These are phyloP conservation scores for Nicotiana noctiflora DNA, from an alignment of 257 asterid species.

Conservation along the genomic window DNA sequence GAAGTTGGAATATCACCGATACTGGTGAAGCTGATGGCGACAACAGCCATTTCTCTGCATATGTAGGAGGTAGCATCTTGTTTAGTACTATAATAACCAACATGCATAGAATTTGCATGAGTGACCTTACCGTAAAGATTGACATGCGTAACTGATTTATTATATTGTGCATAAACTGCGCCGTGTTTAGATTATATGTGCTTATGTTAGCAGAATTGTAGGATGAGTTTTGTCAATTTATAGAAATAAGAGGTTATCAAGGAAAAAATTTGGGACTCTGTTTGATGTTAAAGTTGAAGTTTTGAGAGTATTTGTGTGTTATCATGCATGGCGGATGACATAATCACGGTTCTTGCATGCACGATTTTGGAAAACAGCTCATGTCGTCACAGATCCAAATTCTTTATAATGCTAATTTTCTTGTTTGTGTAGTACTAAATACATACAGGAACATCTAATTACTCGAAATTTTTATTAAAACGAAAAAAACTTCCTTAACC, in stretches of 20 bases:
- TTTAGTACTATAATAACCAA: not conserved
- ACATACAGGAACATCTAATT: not conserved
- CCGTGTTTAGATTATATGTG: not conserved
- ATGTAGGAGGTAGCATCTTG: not conserved
- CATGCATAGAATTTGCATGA: conserved; percentile 12
- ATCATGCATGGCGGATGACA: conserved; percentile 28
- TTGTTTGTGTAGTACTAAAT: not conserved
- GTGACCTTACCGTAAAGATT: conserved; percentile 1
- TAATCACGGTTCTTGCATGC: conserved; percentile 33
- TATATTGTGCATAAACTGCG: not conserved
- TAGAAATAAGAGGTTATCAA: not conserved
- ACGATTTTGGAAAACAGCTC: conserved; percentile 4
- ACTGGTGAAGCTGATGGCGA: not conserved
- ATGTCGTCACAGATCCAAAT: conserved; percentile 12
- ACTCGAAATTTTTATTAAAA: too few relatives aligned
- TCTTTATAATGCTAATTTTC: not conserved
- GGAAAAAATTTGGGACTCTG: not conserved
- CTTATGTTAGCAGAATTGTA: not conserved
- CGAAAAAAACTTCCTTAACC: too few relatives aligned
- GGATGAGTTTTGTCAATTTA: not conserved
- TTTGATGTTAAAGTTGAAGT: not conserved
- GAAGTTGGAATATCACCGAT: not conserved
- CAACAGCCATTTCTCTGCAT: conserved; percentile 5
- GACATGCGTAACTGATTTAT: conserved; percentile 2
- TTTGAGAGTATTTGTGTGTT: not conserved